A percentile compares a stretch with the other conserved stretches of the same genome.
phyloP scores from a whole-genome alignment of 345 rosid genomes.

The Eucalyptus curtisii region DNA sequence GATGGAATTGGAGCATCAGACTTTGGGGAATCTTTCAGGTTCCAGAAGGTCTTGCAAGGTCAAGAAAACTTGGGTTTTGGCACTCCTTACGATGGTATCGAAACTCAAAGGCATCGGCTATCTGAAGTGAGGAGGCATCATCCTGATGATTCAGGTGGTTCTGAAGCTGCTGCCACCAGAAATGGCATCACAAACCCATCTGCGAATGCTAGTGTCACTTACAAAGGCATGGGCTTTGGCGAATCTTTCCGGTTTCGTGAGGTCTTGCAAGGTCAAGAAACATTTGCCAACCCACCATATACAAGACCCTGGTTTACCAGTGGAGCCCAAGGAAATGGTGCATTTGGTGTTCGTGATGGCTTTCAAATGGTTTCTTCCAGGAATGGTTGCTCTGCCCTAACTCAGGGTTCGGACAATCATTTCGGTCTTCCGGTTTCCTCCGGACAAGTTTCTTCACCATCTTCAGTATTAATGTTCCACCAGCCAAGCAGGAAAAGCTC shows the following conservation, averaged over 20 bases:
- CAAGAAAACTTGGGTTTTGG: constrained; percentile 87
- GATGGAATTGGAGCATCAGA: constrained; percentile 71
- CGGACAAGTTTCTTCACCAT: constrained; percentile 57
- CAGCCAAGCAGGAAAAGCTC: constrained; percentile 17
- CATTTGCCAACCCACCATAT: constrained; percentile 30
- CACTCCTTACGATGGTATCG: constrained; percentile 34
- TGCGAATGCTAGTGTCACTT: constrained; percentile 11
- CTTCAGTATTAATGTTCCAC: constrained; percentile 63
- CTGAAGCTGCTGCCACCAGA: constrained; percentile 3
- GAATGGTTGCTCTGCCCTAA: constrained; percentile 39
- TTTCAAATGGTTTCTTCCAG: constrained; percentile 26
- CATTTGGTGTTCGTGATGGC: constrained; percentile 19
- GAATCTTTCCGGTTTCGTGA: constrained; percentile 62
- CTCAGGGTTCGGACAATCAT: constrained; percentile 24
- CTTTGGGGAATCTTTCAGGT: constrained; percentile 83
- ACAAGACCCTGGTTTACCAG: constrained; percentile 6
- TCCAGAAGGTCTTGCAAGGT: constrained; percentile 99
- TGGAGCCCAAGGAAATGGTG: constrained; percentile 28
- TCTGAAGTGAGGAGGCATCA: constrained; percentile 19
- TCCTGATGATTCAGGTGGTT: constrained; percentile 19
- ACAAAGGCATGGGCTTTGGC: constrained; percentile 42
- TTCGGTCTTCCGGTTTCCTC: constrained; percentile 17
- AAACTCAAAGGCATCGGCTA: constrained; percentile 17
- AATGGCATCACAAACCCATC: constrained; percentile 6
- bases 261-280: constrained; percentile 99